phyloP scores from a whole-genome alignment of 306 rosid genomes.

The Abrus pulchellus region DNA sequence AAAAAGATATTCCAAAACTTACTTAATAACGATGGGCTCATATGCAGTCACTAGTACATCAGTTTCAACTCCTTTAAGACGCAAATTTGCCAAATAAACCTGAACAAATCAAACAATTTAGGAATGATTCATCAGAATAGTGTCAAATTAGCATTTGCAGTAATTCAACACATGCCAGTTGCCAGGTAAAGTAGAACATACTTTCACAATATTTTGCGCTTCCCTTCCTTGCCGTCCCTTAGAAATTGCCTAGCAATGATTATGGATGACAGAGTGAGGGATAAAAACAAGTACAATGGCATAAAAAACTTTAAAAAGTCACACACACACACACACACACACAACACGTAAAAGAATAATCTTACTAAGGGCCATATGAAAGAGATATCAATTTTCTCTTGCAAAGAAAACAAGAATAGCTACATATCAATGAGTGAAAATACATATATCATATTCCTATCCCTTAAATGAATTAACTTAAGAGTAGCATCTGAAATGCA shows the following conservation, averaged over 20 bases:
- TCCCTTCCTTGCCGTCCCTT: slow-evolving; percentile 96
- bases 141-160: slow-evolving; percentile 39
- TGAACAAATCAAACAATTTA: slow-evolving; percentile 47
- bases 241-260: slow-evolving; percentile 71
- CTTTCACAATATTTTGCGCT: slow-evolving; percentile 92
- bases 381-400: background rate
- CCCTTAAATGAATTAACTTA: background rate
- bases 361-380: slow-evolving; percentile 26
- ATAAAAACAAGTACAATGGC: slow-evolving; percentile 7
- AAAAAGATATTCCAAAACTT: slow-evolving; percentile 49
- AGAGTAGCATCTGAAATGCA: slow-evolving; percentile 15
- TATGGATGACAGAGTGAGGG: slow-evolving; percentile 1
- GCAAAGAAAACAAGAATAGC: background rate
- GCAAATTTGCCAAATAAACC: slow-evolving; percentile 90
- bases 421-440: background rate
- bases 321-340: background rate
- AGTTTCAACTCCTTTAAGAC: slow-evolving; percentile 83
- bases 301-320: background rate
- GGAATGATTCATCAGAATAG: background rate
- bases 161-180: background rate
- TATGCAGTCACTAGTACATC: slow-evolving; percentile 84
- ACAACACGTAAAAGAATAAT: background rate
- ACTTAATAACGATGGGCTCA: slow-evolving; percentile 92
- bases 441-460: background rate
- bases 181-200: slow-evolving; percentile 48